phyloP scores from a whole-genome alignment of 352 stramenopile genomes.

The Phytophthora agathidicida region DNA sequence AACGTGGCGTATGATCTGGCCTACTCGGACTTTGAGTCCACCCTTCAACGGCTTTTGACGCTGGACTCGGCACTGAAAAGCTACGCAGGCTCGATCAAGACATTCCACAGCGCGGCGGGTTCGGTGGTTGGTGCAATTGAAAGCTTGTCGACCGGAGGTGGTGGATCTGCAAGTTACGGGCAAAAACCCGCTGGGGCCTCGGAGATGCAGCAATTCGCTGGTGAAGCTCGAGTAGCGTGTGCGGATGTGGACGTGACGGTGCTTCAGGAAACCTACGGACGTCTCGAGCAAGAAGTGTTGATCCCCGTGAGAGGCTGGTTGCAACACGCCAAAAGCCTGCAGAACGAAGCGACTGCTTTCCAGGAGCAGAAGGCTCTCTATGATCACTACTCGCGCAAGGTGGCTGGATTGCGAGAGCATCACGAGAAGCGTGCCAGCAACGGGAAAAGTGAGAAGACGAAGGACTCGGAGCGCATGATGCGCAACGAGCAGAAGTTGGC shows the following conservation, averaged over 20 bases:
- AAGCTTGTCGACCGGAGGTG: slow-evolving; percentile 35
- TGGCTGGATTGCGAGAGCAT: slow-evolving; percentile 61
- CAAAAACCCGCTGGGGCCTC: slow-evolving; percentile 39
- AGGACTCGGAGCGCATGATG: slow-evolving; percentile 80
- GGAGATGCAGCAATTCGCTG: slow-evolving; percentile 70
- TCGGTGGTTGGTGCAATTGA: slow-evolving; percentile 67
- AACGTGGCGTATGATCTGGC: slow-evolving; percentile 80
- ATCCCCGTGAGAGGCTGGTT: slow-evolving; percentile 64
- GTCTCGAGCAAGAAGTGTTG: slow-evolving; percentile 71
- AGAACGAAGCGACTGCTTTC: slow-evolving; percentile 56
- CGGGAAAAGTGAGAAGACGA: slow-evolving; percentile 70
- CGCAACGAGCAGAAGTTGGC: slow-evolving; percentile 86
- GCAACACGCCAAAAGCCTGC: slow-evolving; percentile 43
- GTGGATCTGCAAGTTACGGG: slow-evolving; percentile 24
- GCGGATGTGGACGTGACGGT: slow-evolving; percentile 63
- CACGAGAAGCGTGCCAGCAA: slow-evolving; percentile 61
- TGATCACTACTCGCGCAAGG: slow-evolving; percentile 85
- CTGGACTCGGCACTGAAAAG: slow-evolving; percentile 59
- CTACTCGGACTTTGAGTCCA: slow-evolving; percentile 66
- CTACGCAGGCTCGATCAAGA: slow-evolving; percentile 66
- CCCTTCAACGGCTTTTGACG: slow-evolving; percentile 44
- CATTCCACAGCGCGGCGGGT: slow-evolving; percentile 61
- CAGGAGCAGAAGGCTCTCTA: slow-evolving; percentile 73
- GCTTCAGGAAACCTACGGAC: slow-evolving; percentile 50
- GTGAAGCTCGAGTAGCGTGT: slow-evolving; percentile 66